Conservation (phyloP, 345 rosid genomes). For the Hibiscus tridactylites region DNA sequence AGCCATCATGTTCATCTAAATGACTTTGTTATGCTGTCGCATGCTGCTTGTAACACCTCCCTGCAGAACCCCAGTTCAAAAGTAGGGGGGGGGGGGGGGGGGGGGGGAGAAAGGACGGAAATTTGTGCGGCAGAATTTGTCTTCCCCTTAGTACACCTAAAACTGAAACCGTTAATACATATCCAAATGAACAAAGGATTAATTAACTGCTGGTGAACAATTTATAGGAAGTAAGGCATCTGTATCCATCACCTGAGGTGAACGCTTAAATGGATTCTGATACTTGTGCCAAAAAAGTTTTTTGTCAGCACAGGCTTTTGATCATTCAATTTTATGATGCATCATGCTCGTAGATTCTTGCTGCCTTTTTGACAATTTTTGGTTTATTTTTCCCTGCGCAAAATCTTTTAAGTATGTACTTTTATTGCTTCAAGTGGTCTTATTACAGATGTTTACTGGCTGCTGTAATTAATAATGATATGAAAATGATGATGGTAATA, state of each 20-base stretch:
- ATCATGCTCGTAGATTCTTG: neutral
- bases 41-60: neutral
- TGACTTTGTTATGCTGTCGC: neutral
- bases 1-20: neutral
- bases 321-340: neutral
- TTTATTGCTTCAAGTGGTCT: neutral
- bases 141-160: neutral
- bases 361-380: neutral
- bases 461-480: neutral
- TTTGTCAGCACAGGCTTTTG: neutral
- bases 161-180: neutral
- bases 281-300: neutral
- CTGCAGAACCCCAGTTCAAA: neutral
- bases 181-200: neutral
- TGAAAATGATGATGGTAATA: neutral
- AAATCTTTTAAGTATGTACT: neutral
- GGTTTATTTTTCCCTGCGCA: neutral
- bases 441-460: neutral
- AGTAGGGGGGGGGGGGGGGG: neutral
- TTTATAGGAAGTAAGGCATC: neutral
- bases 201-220: neutral
- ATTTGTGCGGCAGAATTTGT: neutral
- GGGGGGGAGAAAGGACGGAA: neutral
- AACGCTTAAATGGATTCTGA: neutral
- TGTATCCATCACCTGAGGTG: neutral